Evolutionary conservation across 2,329 filamentous ascomycete genomes (phyloP), one percentile per base, ranked within the genome.

Genomic region (Aureobasidium sp.): DNA sequence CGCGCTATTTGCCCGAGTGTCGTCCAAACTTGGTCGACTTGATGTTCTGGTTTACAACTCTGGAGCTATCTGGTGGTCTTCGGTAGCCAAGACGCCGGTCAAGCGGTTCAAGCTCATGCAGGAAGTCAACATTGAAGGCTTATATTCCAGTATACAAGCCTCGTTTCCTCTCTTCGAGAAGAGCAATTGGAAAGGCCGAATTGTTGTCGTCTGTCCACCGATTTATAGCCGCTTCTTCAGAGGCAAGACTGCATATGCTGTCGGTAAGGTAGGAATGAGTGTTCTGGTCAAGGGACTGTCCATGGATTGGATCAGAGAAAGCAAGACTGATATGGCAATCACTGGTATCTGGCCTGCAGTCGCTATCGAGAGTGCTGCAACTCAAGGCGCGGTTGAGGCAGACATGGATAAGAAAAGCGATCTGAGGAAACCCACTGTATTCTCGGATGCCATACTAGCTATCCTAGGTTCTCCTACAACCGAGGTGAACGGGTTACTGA

Each of bases 141-240:
- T 95, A 0, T 95, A 95, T 74, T 87, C 82, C 20, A 80, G 82
- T 3, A 71, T 94, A 6, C 87, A 91, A 68, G 85, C 86, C 5
- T 76, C 80, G 2, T 78, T 94, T 23, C 89, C 90, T 2, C 79
- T 87, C 64, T 86, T 93, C 64, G 79, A 78, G 64, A 64, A 63
- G 13, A 41, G 47, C 17, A 76, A 69, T 0, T 81, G 79, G 75
- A 64, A 58, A 32, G 88, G 85, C 0, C 76, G 90, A 29, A 84
- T 95, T 64, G 77, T 95, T 50, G 88, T 94, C 61, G 87, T 95
- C 61, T 89, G 86, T 69, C 91, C 91, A 27, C 90, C 90, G 1
- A 92, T 95, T 62, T 95, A 95, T 74, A 88, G 84, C 65, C 81
- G 91, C 34, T 95, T 95, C 74, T 92, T 94, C 73, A 77, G 88